These are phyloP conservation scores for Tricholoma matsutake DNA, from an alignment of 768 basidiomycete genomes.

Conservation along the genomic window DNA sequence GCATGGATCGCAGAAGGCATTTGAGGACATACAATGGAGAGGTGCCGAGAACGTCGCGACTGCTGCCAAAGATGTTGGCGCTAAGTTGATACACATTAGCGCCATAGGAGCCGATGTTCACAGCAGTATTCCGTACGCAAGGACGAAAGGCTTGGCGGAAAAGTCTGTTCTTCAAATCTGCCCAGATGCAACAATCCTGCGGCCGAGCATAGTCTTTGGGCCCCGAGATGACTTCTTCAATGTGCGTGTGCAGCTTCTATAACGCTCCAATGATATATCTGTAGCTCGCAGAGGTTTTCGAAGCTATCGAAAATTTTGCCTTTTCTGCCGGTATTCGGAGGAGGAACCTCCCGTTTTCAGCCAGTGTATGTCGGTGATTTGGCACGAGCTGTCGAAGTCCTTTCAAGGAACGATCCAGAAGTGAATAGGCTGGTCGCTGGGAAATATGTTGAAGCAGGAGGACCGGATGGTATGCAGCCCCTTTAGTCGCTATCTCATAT, in stretches of 20 bases:
- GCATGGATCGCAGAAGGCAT: conserved; percentile 51
- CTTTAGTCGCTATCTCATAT: background rate
- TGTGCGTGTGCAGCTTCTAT: conserved; percentile 33
- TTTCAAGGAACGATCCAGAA: conserved; percentile 43
- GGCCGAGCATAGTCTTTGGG: conserved; percentile 75
- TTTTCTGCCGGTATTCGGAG: conserved; percentile 74
- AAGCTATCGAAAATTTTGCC: conserved; percentile 57
- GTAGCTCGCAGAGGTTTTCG: conserved; percentile 52
- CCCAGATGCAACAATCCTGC: conserved; percentile 55
- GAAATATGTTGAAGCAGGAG: conserved; percentile 46
- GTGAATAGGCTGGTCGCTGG: conserved; percentile 44
- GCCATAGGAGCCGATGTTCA: conserved; percentile 69
- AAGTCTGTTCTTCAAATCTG: conserved; percentile 43
- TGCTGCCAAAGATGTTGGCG: conserved; percentile 48
- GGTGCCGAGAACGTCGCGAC: conserved; percentile 67
- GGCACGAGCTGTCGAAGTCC: conserved; percentile 56
- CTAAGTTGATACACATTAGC: conserved; percentile 63
- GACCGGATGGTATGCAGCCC: conserved; percentile 32
- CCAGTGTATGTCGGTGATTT: conserved; percentile 74
- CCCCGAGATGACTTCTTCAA: conserved; percentile 76
- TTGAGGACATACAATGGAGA: conserved; percentile 58
- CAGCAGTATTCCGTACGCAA: conserved; percentile 56
- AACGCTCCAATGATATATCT: background rate
- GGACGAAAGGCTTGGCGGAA: conserved; percentile 66
- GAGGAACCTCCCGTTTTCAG: conserved; percentile 65